Conservation (phyloP, 2,329 filamentous ascomycete species). For the Curvularia hawaiiensis region DNA sequence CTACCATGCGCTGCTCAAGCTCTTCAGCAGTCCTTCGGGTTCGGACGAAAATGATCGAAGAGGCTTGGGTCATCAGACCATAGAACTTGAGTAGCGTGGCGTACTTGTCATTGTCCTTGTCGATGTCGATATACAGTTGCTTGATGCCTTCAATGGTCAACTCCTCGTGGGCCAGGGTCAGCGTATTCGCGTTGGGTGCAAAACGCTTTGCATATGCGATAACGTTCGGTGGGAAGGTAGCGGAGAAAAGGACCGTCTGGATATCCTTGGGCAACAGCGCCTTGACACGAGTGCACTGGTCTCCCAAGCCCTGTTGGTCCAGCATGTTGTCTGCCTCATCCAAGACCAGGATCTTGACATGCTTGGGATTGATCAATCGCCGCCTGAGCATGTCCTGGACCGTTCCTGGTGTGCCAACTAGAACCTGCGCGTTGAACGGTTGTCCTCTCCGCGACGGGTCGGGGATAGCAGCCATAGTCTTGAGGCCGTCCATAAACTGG, state of each 20-base stretch:
- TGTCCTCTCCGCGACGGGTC: constrained; percentile 72
- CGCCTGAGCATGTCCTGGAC: constrained; percentile 85
- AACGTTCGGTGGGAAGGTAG: constrained; percentile 88
- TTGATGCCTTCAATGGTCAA: constrained; percentile 97
- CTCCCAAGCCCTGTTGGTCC: constrained; percentile 91
- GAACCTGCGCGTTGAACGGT: constrained; percentile 74
- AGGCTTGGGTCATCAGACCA: constrained; percentile 93
- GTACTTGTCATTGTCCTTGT: constrained; percentile 82
- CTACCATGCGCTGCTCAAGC: constrained; percentile 84
- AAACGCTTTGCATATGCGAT: constrained; percentile 83
- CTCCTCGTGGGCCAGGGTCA: constrained; percentile 87
- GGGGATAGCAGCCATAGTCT: constrained; percentile 82
- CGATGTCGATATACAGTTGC: constrained; percentile 96
- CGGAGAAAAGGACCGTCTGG: constrained; percentile 95
- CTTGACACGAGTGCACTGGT: constrained; percentile 93
- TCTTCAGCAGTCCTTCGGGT: constrained; percentile 83
- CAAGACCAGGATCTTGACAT: constrained; percentile 82
- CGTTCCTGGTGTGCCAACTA: constrained; percentile 94
- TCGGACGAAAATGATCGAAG: constrained; percentile 98
- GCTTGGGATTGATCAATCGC: constrained; percentile 71
- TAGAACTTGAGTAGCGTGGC: constrained; percentile 89
- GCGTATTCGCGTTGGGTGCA: constrained; percentile 82
- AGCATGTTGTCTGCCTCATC: constrained; percentile 99
- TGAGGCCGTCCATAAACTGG: constrained; percentile 76
- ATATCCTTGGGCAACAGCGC: constrained; percentile 70